Evolutionary conservation across 1,284 basidiomycete genomes (phyloP).

Genomic region (Apiotrichum laibachii): DNA sequence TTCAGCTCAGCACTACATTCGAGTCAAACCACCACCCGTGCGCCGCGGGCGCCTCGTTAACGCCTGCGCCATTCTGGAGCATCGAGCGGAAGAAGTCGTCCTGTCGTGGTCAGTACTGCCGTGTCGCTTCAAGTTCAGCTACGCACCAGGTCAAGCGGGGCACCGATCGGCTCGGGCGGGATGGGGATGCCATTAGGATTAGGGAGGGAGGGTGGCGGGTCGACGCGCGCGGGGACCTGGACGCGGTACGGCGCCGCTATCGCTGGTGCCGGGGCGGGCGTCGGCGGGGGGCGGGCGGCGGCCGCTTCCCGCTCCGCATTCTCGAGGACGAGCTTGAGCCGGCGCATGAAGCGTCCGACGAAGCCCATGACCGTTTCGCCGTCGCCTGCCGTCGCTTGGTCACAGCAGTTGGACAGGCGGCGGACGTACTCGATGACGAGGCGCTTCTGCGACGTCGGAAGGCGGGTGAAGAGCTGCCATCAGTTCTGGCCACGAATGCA

Average conservation of each 20-base stretch:
- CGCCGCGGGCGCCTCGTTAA: not conserved
- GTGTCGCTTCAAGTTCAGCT: not conserved
- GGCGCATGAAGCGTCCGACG: constrained; percentile 21
- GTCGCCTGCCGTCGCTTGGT: constrained; percentile 10
- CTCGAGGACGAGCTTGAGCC: constrained; percentile 4
- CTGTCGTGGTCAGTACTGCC: not conserved
- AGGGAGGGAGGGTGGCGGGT: not conserved
- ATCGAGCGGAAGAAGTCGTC: constrained; percentile 16
- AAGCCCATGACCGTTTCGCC: constrained; percentile 18
- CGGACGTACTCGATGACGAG: constrained; percentile 10
- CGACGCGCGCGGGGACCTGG: not conserved
- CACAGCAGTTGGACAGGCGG: constrained; percentile 15
- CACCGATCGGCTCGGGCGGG: not conserved
- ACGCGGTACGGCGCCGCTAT: not conserved
- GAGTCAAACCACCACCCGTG: constrained; percentile 15
- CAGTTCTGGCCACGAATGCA: not conserved
- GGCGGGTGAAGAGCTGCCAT: constrained; percentile 15
- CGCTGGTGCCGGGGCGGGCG: not conserved
- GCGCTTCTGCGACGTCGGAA: constrained; percentile 6
- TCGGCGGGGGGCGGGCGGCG: not conserved
- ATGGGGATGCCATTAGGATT: not conserved
- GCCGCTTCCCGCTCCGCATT: not conserved
- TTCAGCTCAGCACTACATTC: not conserved
- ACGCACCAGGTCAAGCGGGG: constrained; percentile 9
- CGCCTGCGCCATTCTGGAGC: constrained; percentile 7